Base-by-base conservation (phyloP, 129 eudicot species). In the Solidago caesia region DNA sequence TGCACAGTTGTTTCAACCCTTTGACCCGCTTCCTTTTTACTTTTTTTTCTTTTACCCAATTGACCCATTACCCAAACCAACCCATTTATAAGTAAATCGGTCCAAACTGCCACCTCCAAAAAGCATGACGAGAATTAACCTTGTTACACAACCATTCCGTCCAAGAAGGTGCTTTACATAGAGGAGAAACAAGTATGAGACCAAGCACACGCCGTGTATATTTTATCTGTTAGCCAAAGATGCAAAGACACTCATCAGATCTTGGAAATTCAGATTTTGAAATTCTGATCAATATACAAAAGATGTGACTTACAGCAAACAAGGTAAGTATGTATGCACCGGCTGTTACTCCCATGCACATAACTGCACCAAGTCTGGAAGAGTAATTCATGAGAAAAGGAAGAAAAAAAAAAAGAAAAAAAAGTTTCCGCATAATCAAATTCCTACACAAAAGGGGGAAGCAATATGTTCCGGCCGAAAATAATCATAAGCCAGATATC, bases 281-380 rank as follows among this genome's bases (percentile, higher is more conserved):
- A 53, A 5, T 39, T 53, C 15, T n/a, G 33, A 3, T 25, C 12
- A 53, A 53, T 44, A 51, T 33, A 71, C 11, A 79, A 49, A 29
- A 45, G 53, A 25, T 73, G 56, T 4, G 67, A 62, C 96, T 86
- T 86, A 88, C 98, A 74, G 98, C 98, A 85, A 89, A 92, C 48
- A 92, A 79, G 55, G 93, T 88, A 58, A 92, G 92, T 70, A 92
- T 72, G 77, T 92, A 92, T 70, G 98, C 98, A 79, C 98, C 98
- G 82, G 98, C 95, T 63, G 98, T 90, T 58, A 88, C 98, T 41
- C 98, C 98, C 90, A 92, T 84, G 68, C 96, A 90, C 96, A 92
- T 92, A 76, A 92, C 98, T 13, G 88, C 83, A 69, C 88, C 87
- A 73, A 86, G 96, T 53, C 98, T 92, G 89, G 16, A 81, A 53